Conservation (phyloP, 495 filamentous ascomycete species). For the Podospora didyma region DNA sequence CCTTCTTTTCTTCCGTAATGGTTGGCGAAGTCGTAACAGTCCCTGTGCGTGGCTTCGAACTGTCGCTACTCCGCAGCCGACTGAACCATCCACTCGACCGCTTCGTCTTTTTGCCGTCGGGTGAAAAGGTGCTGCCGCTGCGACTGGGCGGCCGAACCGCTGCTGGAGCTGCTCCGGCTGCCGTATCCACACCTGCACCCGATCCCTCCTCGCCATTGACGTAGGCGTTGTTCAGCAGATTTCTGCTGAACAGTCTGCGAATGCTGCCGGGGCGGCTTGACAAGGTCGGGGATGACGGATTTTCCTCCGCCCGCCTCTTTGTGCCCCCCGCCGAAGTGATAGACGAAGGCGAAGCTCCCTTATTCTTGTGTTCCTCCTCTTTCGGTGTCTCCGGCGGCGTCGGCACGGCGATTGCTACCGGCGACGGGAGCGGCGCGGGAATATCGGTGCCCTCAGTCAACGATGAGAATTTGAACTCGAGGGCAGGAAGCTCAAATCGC, state of each 20-base stretch:
- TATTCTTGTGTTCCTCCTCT: constrained; percentile 21
- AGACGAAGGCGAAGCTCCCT: constrained; percentile 28
- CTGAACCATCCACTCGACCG: constrained; percentile 49
- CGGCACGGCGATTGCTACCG: constrained; percentile 35
- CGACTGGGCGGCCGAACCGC: constrained; percentile 34
- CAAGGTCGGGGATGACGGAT: constrained; percentile 39
- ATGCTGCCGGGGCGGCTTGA: constrained; percentile 42
- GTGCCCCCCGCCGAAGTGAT: constrained; percentile 26
- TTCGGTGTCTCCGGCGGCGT: constrained; percentile 32
- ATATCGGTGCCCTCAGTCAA: constrained; percentile 56
- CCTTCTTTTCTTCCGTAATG: constrained; percentile 32
- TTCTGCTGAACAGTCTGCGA: constrained; percentile 43
- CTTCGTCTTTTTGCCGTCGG: constrained; percentile 39
- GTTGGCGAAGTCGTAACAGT: constrained; percentile 9
- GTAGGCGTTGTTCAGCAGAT: constrained; percentile 42
- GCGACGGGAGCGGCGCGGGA: constrained; percentile 50
- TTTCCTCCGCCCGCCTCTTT: constrained; percentile 40
- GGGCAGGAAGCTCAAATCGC: constrained; percentile 50
- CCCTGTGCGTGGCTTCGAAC: constrained; percentile 26
- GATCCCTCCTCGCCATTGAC: constrained; percentile 29
- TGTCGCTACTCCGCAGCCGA: constrained; percentile 36
- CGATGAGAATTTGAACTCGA: constrained; percentile 48
- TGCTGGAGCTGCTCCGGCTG: neutral
- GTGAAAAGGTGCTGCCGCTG: constrained; percentile 24
- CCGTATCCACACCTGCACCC: constrained; percentile 8